phyloP scores from a whole-genome alignment of 176 grass and related monocot genomes.

The Cocos nucifera region DNA sequence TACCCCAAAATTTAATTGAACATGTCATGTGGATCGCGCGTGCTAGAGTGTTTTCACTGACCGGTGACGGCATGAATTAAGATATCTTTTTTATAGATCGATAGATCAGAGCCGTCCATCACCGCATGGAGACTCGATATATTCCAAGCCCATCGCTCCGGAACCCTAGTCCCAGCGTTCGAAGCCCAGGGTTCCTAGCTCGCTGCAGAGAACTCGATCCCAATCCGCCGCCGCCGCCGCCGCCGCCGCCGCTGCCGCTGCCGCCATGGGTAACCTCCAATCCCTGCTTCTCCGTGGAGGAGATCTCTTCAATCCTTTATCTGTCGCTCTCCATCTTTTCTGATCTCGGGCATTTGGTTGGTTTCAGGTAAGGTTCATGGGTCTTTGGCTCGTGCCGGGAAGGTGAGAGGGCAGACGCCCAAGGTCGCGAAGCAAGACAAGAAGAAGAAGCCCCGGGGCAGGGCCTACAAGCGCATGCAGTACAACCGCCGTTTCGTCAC shows the following conservation, averaged over 20 bases:
- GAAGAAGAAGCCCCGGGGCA: constrained; percentile 73
- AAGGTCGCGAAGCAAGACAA: constrained; percentile 93
- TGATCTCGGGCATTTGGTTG: neutral
- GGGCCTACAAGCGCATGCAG: constrained; percentile 80
- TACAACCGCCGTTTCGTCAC: constrained; percentile 94
- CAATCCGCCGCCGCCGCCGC: constrained; percentile 1
- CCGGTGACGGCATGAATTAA: too few species aligned
- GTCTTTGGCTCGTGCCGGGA: constrained; percentile 69
- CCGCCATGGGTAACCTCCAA: constrained; percentile 43
- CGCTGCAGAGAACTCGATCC: too few species aligned
- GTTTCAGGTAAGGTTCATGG: constrained; percentile 81
- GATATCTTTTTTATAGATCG: too few species aligned
- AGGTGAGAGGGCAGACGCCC: constrained; percentile 78
- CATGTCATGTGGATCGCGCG: too few species aligned
- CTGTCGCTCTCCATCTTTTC: neutral
- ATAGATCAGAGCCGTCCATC: too few species aligned
- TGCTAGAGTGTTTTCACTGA: too few species aligned
- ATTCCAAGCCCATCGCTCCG: too few species aligned
- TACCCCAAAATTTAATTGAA: too few species aligned
- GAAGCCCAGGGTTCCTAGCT: too few species aligned
- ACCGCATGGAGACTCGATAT: too few species aligned
- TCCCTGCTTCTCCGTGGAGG: neutral
- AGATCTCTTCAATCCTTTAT: too few species aligned
- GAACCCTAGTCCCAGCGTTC: too few species aligned
- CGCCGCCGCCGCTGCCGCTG: constrained; percentile 6